Percentiles rank a stretch among this genome's conserved stretches.
Conservation (phyloP, 163 green algal species). For the Picocystis sp. region DNA sequence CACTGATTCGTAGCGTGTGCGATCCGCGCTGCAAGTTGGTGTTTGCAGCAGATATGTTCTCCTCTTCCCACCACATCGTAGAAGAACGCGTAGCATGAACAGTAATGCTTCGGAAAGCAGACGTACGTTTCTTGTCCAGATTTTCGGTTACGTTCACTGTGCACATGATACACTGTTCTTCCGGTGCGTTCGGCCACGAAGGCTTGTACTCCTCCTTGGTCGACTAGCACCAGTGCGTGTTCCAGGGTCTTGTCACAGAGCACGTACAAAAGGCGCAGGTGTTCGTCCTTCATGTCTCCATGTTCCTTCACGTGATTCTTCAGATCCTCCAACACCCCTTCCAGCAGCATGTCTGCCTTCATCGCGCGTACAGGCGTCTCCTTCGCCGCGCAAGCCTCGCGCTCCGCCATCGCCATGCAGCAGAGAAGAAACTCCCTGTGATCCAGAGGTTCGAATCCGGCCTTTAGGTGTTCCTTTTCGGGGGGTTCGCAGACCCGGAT, state of each 20-base stretch:
- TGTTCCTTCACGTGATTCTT: no score
- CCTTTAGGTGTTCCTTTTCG: no score
- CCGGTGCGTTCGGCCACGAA: slow-evolving; percentile 34
- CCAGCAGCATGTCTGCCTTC: no score
- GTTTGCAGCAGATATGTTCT: slow-evolving; percentile 65
- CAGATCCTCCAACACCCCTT: no score
- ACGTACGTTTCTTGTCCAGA: slow-evolving; percentile 31
- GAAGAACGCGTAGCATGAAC: slow-evolving; percentile 65
- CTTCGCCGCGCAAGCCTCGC: no score
- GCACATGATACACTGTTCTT: slow-evolving; percentile 46
- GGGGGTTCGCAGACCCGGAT: no score
- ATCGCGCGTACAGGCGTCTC: no score
- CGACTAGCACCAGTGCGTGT: slow-evolving; percentile 53
- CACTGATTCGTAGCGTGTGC: slow-evolving; percentile 21
- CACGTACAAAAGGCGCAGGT: slow-evolving; percentile 22
- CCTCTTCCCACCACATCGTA: slow-evolving; percentile 48
- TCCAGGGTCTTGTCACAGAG: slow-evolving; percentile 50
- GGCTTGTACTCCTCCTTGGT: slow-evolving; percentile 40
- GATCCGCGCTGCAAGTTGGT: slow-evolving; percentile 58
- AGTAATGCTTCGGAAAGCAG: slow-evolving; percentile 56
- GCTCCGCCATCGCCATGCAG: no score
- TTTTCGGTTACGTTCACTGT: slow-evolving; percentile 16
- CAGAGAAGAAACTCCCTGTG: no score
- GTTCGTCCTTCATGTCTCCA: background rate
- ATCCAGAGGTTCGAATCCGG: no score